phyloP scores from a whole-genome alignment of 495 filamentous ascomycete species.

The Aspergillus leporis region DNA sequence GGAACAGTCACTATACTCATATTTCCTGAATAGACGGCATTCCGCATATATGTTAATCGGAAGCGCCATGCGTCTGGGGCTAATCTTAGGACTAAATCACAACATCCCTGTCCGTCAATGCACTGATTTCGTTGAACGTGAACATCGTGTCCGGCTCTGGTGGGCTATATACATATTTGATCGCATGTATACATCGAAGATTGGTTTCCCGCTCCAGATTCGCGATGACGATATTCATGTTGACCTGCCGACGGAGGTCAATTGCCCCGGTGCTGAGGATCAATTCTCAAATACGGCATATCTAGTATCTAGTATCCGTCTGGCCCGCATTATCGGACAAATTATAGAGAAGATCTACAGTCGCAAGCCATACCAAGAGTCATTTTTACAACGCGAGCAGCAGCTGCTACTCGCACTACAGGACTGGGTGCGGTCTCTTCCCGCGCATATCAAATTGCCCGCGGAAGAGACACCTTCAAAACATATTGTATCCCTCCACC shows the following conservation, averaged over 20 bases:
- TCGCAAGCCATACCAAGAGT: constrained; percentile 25
- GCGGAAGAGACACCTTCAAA: constrained; percentile 20
- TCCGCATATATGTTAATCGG: constrained; percentile 32
- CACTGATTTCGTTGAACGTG: constrained; percentile 23
- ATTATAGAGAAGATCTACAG: constrained; percentile 29
- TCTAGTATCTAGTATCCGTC: constrained; percentile 23
- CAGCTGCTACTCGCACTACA: constrained; percentile 30
- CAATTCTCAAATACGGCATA: constrained; percentile 29
- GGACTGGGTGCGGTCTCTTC: constrained; percentile 30
- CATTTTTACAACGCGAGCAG: constrained; percentile 32
- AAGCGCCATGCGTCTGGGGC: constrained; percentile 27
- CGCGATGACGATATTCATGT: constrained; percentile 35
- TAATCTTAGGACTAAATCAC: constrained; percentile 35
- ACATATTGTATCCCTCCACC: constrained; percentile 31
- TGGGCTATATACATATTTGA: constrained; percentile 38
- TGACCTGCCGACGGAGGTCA: constrained; percentile 27
- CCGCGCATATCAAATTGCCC: constrained; percentile 25
- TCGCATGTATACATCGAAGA: constrained; percentile 34
- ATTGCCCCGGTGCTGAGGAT: constrained; percentile 16
- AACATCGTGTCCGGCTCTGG: constrained; percentile 35
- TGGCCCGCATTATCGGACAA: constrained; percentile 27
- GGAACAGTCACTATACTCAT: constrained; percentile 30
- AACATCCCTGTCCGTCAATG: constrained; percentile 34
- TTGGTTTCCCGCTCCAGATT: constrained; percentile 32
- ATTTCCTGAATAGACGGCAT: constrained; percentile 35